Base-by-base conservation (phyloP, 2,329 filamentous ascomycete species). In the Aureobasidium sp. region DNA sequence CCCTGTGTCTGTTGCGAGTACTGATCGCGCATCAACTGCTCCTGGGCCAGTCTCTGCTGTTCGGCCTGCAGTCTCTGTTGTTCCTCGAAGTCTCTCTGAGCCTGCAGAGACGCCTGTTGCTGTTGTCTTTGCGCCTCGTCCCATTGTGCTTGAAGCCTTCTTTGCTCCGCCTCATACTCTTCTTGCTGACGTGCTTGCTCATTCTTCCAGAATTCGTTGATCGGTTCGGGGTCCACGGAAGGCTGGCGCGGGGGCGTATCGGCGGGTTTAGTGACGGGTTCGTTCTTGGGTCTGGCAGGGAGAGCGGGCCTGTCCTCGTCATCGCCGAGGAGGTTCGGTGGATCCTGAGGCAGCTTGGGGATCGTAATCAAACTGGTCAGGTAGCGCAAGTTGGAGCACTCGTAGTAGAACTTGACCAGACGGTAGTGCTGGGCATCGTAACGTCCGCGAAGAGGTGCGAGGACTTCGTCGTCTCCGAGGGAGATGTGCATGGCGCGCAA, bases 391-490 rank as follows among this genome's bases (percentile, higher is more conserved):
- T 97, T 99, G 11, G 94, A 97, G 76, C 94, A 99, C 77, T 99
- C 94, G 76, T 97, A 97, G 78, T 99, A 99, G 77, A 97, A 99
- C 71, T 95, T 94, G 72, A 96, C 89, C 16, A 99, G 83, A 21
- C 94, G 89, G 78, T 97, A 93, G 75, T 99, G 94, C 71, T 97
- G 94, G 15, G 94, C 91, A 73, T 97, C 89, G 73, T 97, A 99
- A 70, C 93, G 84, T 65, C 87, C 85, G 62, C 93, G 87, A 7
- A 99, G 83, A 1, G 93, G 94, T 66, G 92, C 88, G 50, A 99
- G 81, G 6, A 91, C 93, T 63, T 97, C 94, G 65, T 95, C 89
- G 69, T 99, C 94, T 61, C 94, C 93, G 13, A 94, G 94, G 49
- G 91, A 89, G 0, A 69, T 93, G 74, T 99, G 93, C 92, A 99